A percentile compares a stretch with the other conserved stretches of the same genome.
These are phyloP conservation scores for Corniculantispora saksenae DNA, from an alignment of 2,329 filamentous ascomycete species.

Conservation along the genomic window DNA sequence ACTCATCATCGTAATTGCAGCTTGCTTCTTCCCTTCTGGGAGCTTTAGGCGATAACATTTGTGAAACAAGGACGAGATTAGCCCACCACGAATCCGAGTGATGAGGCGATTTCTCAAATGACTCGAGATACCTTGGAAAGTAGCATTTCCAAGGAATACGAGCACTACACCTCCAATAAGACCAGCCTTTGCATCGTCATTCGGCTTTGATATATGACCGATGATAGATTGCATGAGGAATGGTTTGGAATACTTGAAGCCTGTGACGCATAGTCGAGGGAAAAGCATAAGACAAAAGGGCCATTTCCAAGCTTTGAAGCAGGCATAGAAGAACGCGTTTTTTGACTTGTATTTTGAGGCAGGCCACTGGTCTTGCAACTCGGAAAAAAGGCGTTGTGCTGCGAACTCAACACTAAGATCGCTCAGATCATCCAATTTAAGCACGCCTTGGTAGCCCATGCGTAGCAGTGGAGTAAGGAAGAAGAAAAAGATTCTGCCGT, in stretches of 20 bases:
- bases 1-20: background rate
- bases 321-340: constrained; percentile 9
- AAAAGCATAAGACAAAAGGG: background rate
- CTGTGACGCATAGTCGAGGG: background rate
- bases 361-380: background rate
- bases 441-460: background rate
- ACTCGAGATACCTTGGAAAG: background rate
- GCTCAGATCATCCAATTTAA: background rate
- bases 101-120: background rate
- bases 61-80: background rate
- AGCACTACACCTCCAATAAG: background rate
- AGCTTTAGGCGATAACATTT: background rate
- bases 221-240: constrained; percentile 15
- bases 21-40: background rate
- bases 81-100: background rate
- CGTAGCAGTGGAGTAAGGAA: background rate
- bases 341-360: background rate
- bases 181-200: constrained; percentile 11
- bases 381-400: background rate
- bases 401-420: background rate
- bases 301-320: constrained; percentile 27
- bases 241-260: background rate
- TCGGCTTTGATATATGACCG: constrained; percentile 22
- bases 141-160: background rate
- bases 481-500: background rate